Evolutionary conservation across 2,329 filamentous ascomycete genomes (phyloP), one percentile per base, ranked within the genome.

Genomic region (Cercospora sp.): DNA sequence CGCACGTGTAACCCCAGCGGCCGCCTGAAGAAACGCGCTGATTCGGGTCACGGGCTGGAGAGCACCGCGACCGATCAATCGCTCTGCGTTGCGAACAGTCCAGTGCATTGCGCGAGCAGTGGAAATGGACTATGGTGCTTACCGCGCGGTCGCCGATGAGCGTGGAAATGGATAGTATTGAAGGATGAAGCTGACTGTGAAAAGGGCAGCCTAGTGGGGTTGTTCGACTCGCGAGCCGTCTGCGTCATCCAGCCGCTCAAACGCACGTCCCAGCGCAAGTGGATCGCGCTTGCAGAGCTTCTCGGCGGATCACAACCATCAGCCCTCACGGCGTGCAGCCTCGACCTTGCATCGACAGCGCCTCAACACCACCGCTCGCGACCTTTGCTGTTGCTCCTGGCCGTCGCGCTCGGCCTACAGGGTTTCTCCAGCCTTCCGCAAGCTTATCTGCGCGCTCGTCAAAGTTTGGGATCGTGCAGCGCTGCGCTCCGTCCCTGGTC

Each of bases 391-490:
- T 66, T 53, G 66, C 67, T 61, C 66, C 66, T 67, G 49, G 65
- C 51, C 55, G 32, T 64, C 57, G 63, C 70, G 59, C 32, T 53
- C 61, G 61, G 34, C 34, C 49, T 32, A 63, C 70, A 70, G 68
- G 70, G 43, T 66, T 43, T 70, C 69, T 70, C 69, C 69, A 68
- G 66, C 62, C 57, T 18, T 40, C 65, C 61, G 68, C 51, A 60
- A 70, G 69, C 66, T 70, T 68, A 70, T 68, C 69, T 66, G 68
- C 65, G 32, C 62, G 26, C 26, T 45, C 24, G 59, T 37, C 63
- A 64, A 66, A 68, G 58, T 71, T 68, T 69, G 67, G 69, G 69
- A 71, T 69, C 69, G 69, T 69, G 67, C 69, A 67, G 67, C 67
- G 61, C 65, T 58, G 66, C 71, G 67, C 67, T 68, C 65, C 69